These are phyloP conservation scores for Lomentospora prolificans DNA, from an alignment of 2,329 filamentous ascomycete genomes.

Conservation along the genomic window DNA sequence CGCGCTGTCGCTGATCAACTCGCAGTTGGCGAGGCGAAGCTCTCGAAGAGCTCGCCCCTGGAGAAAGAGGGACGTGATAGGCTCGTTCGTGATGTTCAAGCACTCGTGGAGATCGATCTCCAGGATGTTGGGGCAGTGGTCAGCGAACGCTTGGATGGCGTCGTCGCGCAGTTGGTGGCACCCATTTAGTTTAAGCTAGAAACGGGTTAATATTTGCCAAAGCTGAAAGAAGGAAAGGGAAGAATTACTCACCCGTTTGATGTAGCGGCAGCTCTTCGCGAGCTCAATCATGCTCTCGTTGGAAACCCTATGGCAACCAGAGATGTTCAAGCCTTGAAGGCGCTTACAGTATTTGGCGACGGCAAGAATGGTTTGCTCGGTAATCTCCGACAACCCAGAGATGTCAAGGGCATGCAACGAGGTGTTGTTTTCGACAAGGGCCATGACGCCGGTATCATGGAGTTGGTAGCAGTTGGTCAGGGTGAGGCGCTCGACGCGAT, in stretches of 20 bases:
- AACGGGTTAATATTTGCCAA: background rate
- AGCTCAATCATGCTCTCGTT: conserved; percentile 76
- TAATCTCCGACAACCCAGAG: conserved; percentile 74
- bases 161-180: conserved; percentile 76
- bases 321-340: conserved; percentile 88
- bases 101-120: conserved; percentile 94
- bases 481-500: conserved; percentile 83
- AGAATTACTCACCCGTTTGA: conserved; percentile 66
- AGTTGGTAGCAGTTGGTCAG: conserved; percentile 80
- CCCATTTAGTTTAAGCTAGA: conserved; percentile 83
- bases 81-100: conserved; percentile 67
- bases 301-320: conserved; percentile 72
- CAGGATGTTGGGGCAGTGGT: conserved; percentile 82
- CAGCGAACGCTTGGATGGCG: conserved; percentile 75
- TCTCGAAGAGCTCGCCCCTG: conserved; percentile 80
- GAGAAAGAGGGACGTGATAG: conserved; percentile 70
- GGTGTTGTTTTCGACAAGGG: conserved; percentile 67
- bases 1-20: conserved; percentile 74
- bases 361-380: conserved; percentile 66
- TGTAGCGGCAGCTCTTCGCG: conserved; percentile 70
- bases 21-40: conserved; percentile 76
- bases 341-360: conserved; percentile 75
- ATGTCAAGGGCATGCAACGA: conserved; percentile 85
- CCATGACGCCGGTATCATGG: conserved; percentile 73
- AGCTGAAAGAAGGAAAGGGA: conserved; percentile 1